phyloP scores from a whole-genome alignment of 495 filamentous ascomycete species.

The Neurospora sp. region DNA sequence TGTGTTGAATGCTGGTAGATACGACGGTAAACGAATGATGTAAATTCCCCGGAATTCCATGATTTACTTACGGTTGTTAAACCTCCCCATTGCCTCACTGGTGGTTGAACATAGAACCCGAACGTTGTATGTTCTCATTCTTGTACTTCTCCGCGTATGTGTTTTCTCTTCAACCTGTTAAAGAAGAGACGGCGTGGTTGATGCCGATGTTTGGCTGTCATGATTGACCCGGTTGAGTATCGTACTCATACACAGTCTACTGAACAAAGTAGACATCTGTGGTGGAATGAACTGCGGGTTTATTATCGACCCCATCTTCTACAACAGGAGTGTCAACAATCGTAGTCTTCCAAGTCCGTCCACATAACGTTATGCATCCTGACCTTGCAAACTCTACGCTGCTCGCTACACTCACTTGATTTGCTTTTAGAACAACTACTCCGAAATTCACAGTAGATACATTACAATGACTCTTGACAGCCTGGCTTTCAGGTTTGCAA shows the following conservation, averaged over 20 bases:
- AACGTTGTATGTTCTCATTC: background rate
- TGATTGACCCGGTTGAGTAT: background rate
- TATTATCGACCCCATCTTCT: background rate
- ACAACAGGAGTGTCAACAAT: background rate
- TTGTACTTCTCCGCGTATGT: background rate
- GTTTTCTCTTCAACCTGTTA: background rate
- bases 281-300: background rate
- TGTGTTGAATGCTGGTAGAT: background rate
- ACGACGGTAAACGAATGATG: no score
- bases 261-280: background rate
- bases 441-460: background rate
- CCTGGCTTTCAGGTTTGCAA: background rate
- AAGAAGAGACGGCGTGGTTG: background rate
- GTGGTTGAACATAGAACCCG: background rate
- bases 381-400: background rate
- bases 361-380: background rate
- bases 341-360: background rate
- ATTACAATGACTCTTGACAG: background rate
- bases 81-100: background rate
- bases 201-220: background rate
- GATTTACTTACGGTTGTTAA: no score
- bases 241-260: background rate
- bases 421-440: background rate
- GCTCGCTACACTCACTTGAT: background rate
- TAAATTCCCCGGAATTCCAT: no score